Percentiles rank a stretch among this genome's conserved stretches.
Evolutionary conservation across 768 basidiomycete species (phyloP).

Genomic region (Naganishia vaughanmartiniae): DNA sequence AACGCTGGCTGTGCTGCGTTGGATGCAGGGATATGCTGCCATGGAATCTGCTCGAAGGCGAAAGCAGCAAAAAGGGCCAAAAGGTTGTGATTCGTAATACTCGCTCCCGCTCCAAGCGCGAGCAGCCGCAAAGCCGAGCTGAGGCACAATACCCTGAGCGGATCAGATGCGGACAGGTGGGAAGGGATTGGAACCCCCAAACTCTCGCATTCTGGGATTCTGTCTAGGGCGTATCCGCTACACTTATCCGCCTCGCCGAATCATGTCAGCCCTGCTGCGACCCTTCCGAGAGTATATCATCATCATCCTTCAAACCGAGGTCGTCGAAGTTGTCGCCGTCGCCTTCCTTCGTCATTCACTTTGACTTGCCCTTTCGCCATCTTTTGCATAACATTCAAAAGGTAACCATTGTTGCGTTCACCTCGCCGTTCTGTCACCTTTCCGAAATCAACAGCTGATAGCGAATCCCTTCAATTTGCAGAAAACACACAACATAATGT

Average conservation of each 20-base stretch:
- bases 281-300: conserved; percentile 12
- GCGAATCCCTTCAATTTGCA: background rate
- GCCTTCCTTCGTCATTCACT: background rate
- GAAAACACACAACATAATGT: conserved; percentile 41
- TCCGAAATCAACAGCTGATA: background rate
- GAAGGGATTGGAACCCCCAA: too few species aligned
- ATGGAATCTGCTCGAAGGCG: conserved; percentile 17
- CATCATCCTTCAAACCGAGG: background rate
- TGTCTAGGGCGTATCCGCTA: conserved; percentile 3
- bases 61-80: background rate
- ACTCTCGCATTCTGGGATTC: background rate
- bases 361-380: background rate
- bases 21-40: background rate
- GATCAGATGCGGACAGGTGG: conserved; percentile 5
- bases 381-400: conserved; percentile 18
- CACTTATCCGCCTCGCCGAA: conserved; percentile 12
- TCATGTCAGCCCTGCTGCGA: conserved; percentile 5
- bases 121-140: background rate
- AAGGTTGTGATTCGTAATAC: conserved; percentile 4
- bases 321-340: background rate
- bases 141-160: background rate
- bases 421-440: background rate
- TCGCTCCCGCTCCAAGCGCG: background rate
- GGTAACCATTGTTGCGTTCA: background rate
- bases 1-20: background rate